Evolutionary conservation across 805 yeast species (phyloP), one percentile per base, ranked within the genome.

Genomic region (Pichia heedii): DNA sequence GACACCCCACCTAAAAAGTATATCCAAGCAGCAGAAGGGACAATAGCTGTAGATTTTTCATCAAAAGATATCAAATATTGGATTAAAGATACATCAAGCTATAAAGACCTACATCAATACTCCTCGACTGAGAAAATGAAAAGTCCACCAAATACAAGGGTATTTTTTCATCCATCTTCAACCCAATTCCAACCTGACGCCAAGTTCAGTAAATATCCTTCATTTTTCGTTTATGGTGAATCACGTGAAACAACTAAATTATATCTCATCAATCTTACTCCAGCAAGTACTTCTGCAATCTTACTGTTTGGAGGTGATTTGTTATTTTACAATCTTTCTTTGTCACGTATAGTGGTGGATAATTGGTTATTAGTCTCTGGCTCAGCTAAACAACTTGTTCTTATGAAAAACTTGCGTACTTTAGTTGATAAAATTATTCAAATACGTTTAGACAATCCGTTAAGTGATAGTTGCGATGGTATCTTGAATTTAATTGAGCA

Each of bases 301-400:
- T 59, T 88, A n/a, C 63, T 90, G 27, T 86, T 90, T 61, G 95
- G 96, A 10, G 93, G 94, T 6, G 73, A 74, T 1, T 71, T 84
- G 18, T 61, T 68, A 33, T 82, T 79, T 56, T 85, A 83, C 52
- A 66, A 73, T 1, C 70, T 66, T 34, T 71, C 79, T 5, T 74
- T 88, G 0, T 94, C 96, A 0, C 97, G 97, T 20, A 75, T 93
- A 30, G 78, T 87, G 9, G 65, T 90, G 43, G 96, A 86, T 52
- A 72, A 73, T n/a, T 89, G 97, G 97, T 63, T 86, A 29, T 94
- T 96, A 0, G 71, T 90, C 12, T 71, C 85, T 48, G 86, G 96
- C 1, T 90, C 97, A 97, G 83, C 95, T 50, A 84, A 93, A 51
- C 86, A 89, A 54, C 97, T 89, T 1, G 95, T 90, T 2, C 65